A percentile compares a stretch with the other conserved stretches of the same genome.
These are phyloP conservation scores for Phaeosphaeriaceae sp. DNA, from an alignment of 2,329 filamentous ascomycete genomes.

Conservation along the genomic window DNA sequence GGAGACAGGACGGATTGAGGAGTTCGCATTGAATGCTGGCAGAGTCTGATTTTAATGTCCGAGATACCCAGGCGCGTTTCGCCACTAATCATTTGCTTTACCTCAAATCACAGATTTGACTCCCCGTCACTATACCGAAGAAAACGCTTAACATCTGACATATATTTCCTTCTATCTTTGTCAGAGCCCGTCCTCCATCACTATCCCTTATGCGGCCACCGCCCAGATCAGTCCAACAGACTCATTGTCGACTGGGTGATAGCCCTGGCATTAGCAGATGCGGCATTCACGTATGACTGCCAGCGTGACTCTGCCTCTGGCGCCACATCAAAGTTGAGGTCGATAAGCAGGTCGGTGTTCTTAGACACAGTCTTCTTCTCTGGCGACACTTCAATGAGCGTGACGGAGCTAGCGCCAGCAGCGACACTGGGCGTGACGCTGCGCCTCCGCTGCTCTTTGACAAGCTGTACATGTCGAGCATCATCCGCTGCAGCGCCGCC, in stretches of 20 bases:
- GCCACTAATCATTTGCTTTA: neutral
- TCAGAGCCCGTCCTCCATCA: neutral
- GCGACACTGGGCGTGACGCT: constrained; percentile 1
- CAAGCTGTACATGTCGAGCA: constrained; percentile 15
- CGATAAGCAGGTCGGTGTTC: constrained; percentile 25
- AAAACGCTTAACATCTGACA: neutral
- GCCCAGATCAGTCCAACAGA: constrained; percentile 19
- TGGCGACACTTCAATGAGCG: constrained; percentile 26
- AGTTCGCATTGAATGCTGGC: neutral
- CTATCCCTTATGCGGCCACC: neutral
- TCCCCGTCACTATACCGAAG: neutral
- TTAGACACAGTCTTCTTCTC: constrained; percentile 11
- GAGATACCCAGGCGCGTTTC: constrained; percentile 15
- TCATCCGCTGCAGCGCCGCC: constrained; percentile 28
- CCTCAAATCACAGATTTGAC: neutral
- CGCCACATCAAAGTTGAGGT: constrained; percentile 18
- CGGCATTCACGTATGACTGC: constrained; percentile 8
- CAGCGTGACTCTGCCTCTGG: neutral
- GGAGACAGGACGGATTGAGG: constrained; percentile 19
- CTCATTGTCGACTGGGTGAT: constrained; percentile 3
- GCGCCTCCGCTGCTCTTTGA: constrained; percentile 19
- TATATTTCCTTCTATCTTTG: neutral
- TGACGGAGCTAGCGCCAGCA: neutral
- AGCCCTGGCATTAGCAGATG: neutral
- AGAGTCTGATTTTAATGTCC: neutral